Evolutionary conservation across 2,329 filamentous ascomycete species (phyloP).

Genomic region (Trichoderma polysporum): DNA sequence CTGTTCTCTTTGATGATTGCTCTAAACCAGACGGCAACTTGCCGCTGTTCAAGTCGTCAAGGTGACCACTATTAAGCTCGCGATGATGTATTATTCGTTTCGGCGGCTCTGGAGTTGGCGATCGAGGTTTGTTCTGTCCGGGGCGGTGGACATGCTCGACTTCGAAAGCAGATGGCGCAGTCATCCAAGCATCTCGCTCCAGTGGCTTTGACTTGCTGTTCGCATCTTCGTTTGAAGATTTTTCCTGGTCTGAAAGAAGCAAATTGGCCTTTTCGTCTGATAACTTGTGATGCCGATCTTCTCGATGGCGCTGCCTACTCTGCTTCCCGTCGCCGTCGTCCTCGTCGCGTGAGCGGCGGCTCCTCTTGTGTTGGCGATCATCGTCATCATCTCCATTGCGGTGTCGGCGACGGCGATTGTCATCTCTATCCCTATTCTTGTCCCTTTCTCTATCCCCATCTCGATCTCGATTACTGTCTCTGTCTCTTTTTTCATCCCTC

Average conservation of each 20-base stretch:
- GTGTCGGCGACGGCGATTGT: constrained; percentile 35
- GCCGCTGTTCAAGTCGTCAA: constrained; percentile 61
- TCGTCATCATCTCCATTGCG: constrained; percentile 44
- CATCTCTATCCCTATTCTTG: constrained; percentile 31
- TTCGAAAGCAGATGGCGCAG: constrained; percentile 75
- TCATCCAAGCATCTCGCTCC: constrained; percentile 91
- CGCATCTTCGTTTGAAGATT: constrained; percentile 31
- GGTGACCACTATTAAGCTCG: constrained; percentile 68
- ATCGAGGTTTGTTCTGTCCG: constrained; percentile 52
- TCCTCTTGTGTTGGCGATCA: constrained; percentile 63
- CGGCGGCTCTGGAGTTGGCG: constrained; percentile 47
- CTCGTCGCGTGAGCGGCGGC: constrained; percentile 51
- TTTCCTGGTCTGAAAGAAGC: constrained; percentile 52
- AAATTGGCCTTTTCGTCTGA: constrained; percentile 52
- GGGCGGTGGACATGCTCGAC: constrained; percentile 76
- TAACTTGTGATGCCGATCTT: constrained; percentile 40
- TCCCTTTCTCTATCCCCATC: constrained; percentile 30
- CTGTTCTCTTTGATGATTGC: constrained; percentile 50
- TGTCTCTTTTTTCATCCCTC: constrained; percentile 27
- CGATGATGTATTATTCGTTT: constrained; percentile 73
- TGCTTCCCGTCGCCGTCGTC: constrained; percentile 48
- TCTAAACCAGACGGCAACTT: constrained; percentile 27
- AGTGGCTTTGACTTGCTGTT: constrained; percentile 38
- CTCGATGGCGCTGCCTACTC: constrained; percentile 27
- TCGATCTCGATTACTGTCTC: constrained; percentile 35